phyloP scores from a whole-genome alignment of 2,329 filamentous ascomycete species.

The Dissoconium aciculare region DNA sequence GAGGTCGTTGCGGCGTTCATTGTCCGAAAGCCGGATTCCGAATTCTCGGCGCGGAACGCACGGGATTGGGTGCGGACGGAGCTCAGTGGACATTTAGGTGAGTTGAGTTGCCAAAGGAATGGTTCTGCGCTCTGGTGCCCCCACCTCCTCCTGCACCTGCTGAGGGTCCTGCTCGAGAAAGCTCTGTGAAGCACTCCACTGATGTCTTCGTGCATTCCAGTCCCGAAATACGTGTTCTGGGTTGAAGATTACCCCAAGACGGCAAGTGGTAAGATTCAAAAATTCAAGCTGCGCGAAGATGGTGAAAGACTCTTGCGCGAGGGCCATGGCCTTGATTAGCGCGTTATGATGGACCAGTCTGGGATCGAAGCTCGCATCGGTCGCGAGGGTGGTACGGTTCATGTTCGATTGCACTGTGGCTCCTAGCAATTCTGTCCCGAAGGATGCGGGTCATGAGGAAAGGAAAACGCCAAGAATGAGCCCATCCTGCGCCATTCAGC shows the following conservation, averaged over 20 bases:
- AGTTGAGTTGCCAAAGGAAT: slow-evolving; percentile 15
- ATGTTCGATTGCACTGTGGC: too few species aligned
- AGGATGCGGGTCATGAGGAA: too few species aligned
- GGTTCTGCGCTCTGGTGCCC: too few species aligned
- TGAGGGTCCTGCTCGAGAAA: too few species aligned
- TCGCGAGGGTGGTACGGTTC: too few species aligned
- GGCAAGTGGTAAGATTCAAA: slow-evolving; percentile 91
- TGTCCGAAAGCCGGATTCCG: slow-evolving; percentile 36
- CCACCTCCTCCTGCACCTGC: too few species aligned
- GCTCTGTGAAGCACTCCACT: too few species aligned
- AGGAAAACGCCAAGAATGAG: too few species aligned
- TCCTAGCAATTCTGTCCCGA: too few species aligned
- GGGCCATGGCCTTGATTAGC: slow-evolving; percentile 20
- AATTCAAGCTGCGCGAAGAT: slow-evolving; percentile 65
- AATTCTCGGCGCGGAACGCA: slow-evolving; percentile 44
- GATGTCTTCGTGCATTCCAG: slow-evolving; percentile 25
- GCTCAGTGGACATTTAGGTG: slow-evolving; percentile 56
- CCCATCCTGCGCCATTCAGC: slow-evolving; percentile 21
- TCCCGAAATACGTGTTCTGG: slow-evolving; percentile 84
- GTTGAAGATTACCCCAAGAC: slow-evolving; percentile 80
- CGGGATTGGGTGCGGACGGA: slow-evolving; percentile 55
- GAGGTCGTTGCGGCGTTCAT: slow-evolving; percentile 81
- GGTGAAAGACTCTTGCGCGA: slow-evolving; percentile 38
- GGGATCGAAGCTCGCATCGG: too few species aligned
- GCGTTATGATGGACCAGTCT: too few species aligned